Conservation (phyloP, 169 alveolate genomes). For the Cyclospora cayetanensis region DNA sequence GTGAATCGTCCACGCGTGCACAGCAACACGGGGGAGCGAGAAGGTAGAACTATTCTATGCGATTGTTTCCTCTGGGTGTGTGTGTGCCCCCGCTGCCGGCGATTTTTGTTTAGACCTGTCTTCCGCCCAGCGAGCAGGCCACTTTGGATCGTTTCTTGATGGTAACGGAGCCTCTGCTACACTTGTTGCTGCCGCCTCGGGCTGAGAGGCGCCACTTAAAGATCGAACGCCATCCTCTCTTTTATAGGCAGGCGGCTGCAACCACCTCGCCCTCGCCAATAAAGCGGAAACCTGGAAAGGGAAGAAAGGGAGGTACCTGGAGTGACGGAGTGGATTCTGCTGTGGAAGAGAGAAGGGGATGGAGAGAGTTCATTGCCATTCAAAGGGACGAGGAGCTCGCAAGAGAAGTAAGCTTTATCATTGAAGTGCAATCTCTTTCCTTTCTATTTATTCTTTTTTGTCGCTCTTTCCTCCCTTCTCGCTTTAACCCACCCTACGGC, state of each 20-base stretch:
- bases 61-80: background rate
- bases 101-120: background rate
- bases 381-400: conserved; percentile 22
- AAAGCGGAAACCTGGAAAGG: conserved; percentile 12
- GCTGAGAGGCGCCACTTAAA: background rate
- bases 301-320: background rate
- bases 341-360: background rate
- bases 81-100: background rate
- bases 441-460: background rate
- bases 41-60: too few relatives aligned
- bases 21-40: background rate
- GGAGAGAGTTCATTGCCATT: conserved; percentile 36
- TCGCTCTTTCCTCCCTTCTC: background rate
- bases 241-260: background rate
- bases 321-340: background rate
- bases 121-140: conserved; percentile 35
- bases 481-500: background rate
- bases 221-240: conserved; percentile 32
- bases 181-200: conserved; percentile 62
- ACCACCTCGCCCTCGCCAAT: background rate
- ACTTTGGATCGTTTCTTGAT: conserved; percentile 3
- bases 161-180: conserved; percentile 60
- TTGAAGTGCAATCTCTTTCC: too few relatives aligned
- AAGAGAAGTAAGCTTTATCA: background rate
- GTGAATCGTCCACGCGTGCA: background rate